These are phyloP conservation scores for Syzygium aromaticum DNA, from an alignment of 345 rosid species.

Conservation along the genomic window DNA sequence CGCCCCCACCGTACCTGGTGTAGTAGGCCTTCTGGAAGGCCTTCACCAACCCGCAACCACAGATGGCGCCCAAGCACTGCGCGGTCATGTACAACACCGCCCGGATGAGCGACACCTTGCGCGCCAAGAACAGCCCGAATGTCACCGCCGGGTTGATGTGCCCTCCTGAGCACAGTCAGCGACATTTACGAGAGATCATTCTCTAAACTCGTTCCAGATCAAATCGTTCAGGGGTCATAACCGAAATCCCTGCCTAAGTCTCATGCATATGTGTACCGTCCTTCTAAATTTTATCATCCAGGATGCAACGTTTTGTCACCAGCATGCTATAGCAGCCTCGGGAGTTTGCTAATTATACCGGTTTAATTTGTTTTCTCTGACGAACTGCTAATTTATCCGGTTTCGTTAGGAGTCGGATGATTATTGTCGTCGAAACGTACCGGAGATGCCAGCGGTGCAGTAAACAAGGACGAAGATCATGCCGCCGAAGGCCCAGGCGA, in stretches of 20 bases:
- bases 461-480: slow-evolving; percentile 92
- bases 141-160: slow-evolving; percentile 65
- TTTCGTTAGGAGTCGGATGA: not conserved
- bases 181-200: not conserved
- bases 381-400: not conserved
- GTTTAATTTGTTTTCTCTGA: not conserved
- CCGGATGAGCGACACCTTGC: slow-evolving; percentile 46
- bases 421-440: slow-evolving; percentile 15
- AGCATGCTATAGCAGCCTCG: not conserved
- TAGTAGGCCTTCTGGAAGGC: slow-evolving; percentile 50
- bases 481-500: slow-evolving; percentile 97
- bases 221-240: not conserved
- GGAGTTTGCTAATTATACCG: not conserved
- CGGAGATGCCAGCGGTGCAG: slow-evolving; percentile 94
- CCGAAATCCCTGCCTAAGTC: not conserved
- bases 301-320: not conserved
- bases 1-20: slow-evolving; percentile 52
- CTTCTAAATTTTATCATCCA: not conserved
- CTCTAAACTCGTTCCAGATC: not conserved
- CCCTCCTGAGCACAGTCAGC: slow-evolving; percentile 13
- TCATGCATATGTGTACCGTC: not conserved
- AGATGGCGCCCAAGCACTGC: slow-evolving; percentile 56
- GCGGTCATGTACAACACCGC: slow-evolving; percentile 46
- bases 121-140: slow-evolving; percentile 36
- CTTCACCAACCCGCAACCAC: slow-evolving; percentile 46